Conservation (phyloP, 2,329 filamentous ascomycete genomes). For the Fusarium sp. region DNA sequence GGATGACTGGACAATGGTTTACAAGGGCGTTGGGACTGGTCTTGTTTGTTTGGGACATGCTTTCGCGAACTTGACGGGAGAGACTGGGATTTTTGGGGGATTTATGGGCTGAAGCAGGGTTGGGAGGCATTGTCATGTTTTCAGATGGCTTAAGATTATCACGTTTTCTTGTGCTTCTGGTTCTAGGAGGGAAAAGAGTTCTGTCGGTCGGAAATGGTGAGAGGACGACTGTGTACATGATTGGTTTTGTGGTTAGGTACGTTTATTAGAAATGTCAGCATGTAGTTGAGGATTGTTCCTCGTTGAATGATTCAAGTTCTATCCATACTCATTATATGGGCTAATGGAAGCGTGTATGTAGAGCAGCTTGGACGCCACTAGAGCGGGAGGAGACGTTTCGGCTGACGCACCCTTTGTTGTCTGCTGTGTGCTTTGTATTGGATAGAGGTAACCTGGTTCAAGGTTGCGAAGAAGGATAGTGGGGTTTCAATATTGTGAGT, state of each 20-base stretch:
- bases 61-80: slow-evolving; percentile 18
- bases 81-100: slow-evolving; percentile 28
- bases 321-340: background rate
- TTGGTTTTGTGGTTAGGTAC: background rate
- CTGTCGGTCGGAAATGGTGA: background rate
- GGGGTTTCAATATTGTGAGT: background rate
- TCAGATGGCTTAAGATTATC: slow-evolving; percentile 39
- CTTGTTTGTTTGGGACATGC: slow-evolving; percentile 8
- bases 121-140: slow-evolving; percentile 37
- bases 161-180: slow-evolving; percentile 21
- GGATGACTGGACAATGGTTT: slow-evolving; percentile 25
- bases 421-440: background rate
- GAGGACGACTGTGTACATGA: slow-evolving; percentile 11
- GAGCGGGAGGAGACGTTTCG: background rate
- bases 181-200: slow-evolving; percentile 4
- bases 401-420: background rate
- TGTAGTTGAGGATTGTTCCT: background rate
- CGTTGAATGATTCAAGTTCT: background rate
- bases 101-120: slow-evolving; percentile 19
- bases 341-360: background rate
- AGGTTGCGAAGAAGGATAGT: background rate
- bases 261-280: background rate
- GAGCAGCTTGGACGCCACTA: background rate
- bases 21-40: slow-evolving; percentile 37
- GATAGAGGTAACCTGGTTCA: background rate